Base-by-base conservation (phyloP, 768 basidiomycete genomes). In the Myochromella boudieri region DNA sequence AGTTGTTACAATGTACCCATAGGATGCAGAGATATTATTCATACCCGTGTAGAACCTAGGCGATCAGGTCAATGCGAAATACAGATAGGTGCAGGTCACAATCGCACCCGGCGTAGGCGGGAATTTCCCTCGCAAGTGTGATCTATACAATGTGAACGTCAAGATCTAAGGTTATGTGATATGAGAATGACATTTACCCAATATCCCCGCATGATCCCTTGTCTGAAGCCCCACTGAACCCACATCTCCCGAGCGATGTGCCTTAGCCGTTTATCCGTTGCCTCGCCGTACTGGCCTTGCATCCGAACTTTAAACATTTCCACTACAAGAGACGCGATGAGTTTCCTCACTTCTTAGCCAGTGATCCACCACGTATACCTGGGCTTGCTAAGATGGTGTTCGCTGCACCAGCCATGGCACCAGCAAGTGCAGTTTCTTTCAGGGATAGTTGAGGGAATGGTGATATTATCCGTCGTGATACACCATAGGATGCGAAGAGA, bases 231-330 rank as follows among this genome's bases (percentile, higher is more conserved):
- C 78, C 86, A 93, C 50, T 91, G 70, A 24, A 60, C 66, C 86
- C 91, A 97, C 85, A 94, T 91, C 54, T 95, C 93, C 17, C 68
- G 70, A 12, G 80, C 81, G 7, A 97, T 76, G 6, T 70, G 75
- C 27, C 85, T 69, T 21, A 99, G 72, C 31, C 81, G 78, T 65
- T 95, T 87, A 62, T 97, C 94, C 7, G 78, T 75, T 10, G 81
- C 74, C 3, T 74, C 76, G 9, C 95, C 95, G 56, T 97, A 95
- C 62, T 97, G 91, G 6, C 88, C 94, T 67, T 97, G 95, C 95
- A 97, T 97, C 14, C 91, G 80, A 22, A 97, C 91, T 68, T 99
- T 98, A 74, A 97, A 97, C 89, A 98, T 91, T 68, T 99, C 97
- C 41, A 93, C 91, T 91, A 15, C 6, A 18, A 10, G 10, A 18